Evolutionary conservation across 768 basidiomycete genomes (phyloP).

Genomic region (Lactarius hatsudake): DNA sequence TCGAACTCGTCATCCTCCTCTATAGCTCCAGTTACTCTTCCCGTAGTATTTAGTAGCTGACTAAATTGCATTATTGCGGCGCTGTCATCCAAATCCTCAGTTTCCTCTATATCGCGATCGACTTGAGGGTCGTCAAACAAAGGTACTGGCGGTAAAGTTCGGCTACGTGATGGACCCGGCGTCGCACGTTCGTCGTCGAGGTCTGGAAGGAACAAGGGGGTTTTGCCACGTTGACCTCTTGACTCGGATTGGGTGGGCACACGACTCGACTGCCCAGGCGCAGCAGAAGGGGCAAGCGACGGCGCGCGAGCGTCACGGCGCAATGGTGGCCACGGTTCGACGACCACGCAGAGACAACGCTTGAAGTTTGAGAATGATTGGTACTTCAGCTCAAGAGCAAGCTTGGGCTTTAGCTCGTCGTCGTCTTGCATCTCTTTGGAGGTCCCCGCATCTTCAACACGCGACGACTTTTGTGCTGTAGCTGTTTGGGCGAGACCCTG

Average conservation of each 20-base stretch:
- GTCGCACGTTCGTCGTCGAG: conserved; percentile 43
- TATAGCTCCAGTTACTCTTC: conserved; percentile 54
- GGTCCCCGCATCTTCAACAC: conserved; percentile 33
- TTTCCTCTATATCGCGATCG: conserved; percentile 31
- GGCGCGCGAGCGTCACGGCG: conserved; percentile 37
- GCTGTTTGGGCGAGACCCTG: neutral
- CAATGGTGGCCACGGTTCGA: conserved; percentile 74
- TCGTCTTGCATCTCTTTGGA: conserved; percentile 54
- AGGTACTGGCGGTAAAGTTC: conserved; percentile 42
- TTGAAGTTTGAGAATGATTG: conserved; percentile 69
- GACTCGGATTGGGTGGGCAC: conserved; percentile 35
- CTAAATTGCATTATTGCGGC: conserved; percentile 73
- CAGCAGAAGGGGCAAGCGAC: conserved; percentile 34
- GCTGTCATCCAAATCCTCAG: conserved; percentile 38
- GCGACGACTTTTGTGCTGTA: conserved; percentile 6
- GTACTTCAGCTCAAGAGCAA: conserved; percentile 60
- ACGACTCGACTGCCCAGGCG: conserved; percentile 35
- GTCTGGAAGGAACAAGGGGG: conserved; percentile 77
- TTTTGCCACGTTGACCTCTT: conserved; percentile 42
- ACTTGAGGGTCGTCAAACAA: conserved; percentile 38
- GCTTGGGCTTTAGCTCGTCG: conserved; percentile 69
- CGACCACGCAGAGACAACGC: conserved; percentile 74
- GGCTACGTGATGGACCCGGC: conserved; percentile 36
- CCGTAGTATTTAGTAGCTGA: conserved; percentile 60
- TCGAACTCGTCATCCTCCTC: conserved; percentile 79